Evolutionary conservation across 192 early-diverging fungal species (phyloP), one percentile per base, ranked within the genome.

Genomic region (Coemansia umbellata): DNA sequence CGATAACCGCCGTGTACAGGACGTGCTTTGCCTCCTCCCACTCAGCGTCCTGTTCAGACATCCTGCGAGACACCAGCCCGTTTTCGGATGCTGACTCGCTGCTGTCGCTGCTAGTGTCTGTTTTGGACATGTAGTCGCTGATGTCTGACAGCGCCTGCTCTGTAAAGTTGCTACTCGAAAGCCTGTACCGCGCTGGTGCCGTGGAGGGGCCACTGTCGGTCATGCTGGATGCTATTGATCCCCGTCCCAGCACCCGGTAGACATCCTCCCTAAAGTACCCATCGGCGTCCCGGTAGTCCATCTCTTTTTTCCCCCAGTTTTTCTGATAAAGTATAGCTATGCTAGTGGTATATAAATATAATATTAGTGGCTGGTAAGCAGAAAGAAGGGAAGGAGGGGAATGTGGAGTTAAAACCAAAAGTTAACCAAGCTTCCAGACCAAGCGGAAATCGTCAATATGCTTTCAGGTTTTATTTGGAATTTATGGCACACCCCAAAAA

Each of bases 11-110:
- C 18, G 63, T 47, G 21, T 76, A 58, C 45, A 76, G 24, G 31
- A 76, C 40, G 1, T 58, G 52, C 53, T 69, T 76, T 8, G 62
- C 66, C 24, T 76, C 73, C 41, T 67, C 73, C 73, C 73, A 76
- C 43, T 76, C 73, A 6, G 53, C 37, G 19, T 69, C 66, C 45
- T 11, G 23, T 3, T 53, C 60, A 4, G n/a, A 18, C 52, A 18
- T 23, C 51, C 26, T 10, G n/a, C 5, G 43, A 45, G 22, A 26
- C 5, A 8, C 44, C 56, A 30, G 22, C n/a, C 26, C 3, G 8
- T 45, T 45, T 45, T 45, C 43, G 23, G 43, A 28, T 45, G 26
- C 36, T n/a, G 55, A 40, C 21, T 21, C 40, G 13, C 19, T 15
- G 15, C 21, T 19, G 11, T 14, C 26, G 14, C 43, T 3, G 43